Evolutionary conservation across 2,329 filamentous ascomycete species (phyloP), one percentile per base, ranked within the genome.

Genomic region (Talaromyces sp.): DNA sequence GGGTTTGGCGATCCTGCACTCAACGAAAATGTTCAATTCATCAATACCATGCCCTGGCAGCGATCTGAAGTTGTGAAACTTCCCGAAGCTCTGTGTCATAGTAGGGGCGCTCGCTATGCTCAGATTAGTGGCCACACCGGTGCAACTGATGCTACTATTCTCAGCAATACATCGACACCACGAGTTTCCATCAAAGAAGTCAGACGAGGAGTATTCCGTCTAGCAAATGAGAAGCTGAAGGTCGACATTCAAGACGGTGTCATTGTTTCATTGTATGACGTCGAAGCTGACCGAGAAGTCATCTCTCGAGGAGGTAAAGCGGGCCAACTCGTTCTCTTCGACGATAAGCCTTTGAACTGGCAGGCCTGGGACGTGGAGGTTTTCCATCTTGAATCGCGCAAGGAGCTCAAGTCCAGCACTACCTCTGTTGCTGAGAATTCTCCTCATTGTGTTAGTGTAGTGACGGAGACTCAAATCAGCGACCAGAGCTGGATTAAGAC

Each of bases 341-440:
- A 99, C 69, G 94, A 99, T 76, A 97, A 97, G 76, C 92, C 92
- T 21, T 82, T 97, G 22, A 96, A 95, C 78, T 97, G 91, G 92
- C 90, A 97, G 75, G 92, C 91, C 2, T 96, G 93, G 92, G 93
- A 99, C 72, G 93, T 97, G 5, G 94, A 99, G 74, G 92, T 97
- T 28, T 99, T 88, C 77, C 94, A 99, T 67, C 83, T 97, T 25
- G 86, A 95, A 57, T 94, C 91, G 1, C 86, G 91, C 58, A 84
- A 89, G 70, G 89, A 93, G 70, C 80, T 99, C 13, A 70, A 81
- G 5, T 83, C 86, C 17, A 81, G 83, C 62, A 80, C 85, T 64
- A 91, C 89, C 11, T 81, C 79, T 62, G 87, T 97, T 58, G 77
- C 84, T 37, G 89, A 94, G 67, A 77, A 82, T 57, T 86, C 87